These are phyloP conservation scores for Lachnellula hyalina DNA, from an alignment of 2,329 filamentous ascomycete species.

Conservation along the genomic window DNA sequence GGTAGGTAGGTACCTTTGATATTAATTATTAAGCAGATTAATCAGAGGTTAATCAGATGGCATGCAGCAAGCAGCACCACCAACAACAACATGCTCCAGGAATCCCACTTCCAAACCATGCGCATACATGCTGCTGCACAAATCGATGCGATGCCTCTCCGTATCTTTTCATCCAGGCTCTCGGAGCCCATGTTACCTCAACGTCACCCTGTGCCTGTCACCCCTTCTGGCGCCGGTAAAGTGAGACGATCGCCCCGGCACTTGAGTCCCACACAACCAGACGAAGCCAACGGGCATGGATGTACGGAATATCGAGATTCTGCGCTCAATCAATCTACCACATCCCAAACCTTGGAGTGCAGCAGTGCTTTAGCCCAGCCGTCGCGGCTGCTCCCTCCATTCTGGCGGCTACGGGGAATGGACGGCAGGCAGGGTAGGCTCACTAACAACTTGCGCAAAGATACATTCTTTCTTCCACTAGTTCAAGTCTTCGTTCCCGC, in stretches of 20 bases:
- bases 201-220: neutral
- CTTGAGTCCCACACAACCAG: neutral
- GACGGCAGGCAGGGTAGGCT: too few species aligned
- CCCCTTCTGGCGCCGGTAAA: constrained; percentile 1
- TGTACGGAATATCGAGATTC: neutral
- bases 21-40: too few species aligned
- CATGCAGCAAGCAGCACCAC: neutral
- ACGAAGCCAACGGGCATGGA: neutral
- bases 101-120: neutral
- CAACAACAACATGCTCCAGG: neutral
- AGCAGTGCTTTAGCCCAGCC: neutral
- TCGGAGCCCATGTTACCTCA: constrained; percentile 2
- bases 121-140: neutral
- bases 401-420: neutral
- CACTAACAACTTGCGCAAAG: neutral
- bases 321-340: neutral
- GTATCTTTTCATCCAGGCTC: neutral
- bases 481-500: too few species aligned
- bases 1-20: too few species aligned
- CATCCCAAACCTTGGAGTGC: neutral
- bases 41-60: too few species aligned
- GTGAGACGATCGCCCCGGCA: constrained; percentile 5
- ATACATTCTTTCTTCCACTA: neutral
- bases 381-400: neutral
- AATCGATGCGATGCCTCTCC: neutral